phyloP scores from a whole-genome alignment of 106 monocot genomes.

The Ottelia alismoides region DNA sequence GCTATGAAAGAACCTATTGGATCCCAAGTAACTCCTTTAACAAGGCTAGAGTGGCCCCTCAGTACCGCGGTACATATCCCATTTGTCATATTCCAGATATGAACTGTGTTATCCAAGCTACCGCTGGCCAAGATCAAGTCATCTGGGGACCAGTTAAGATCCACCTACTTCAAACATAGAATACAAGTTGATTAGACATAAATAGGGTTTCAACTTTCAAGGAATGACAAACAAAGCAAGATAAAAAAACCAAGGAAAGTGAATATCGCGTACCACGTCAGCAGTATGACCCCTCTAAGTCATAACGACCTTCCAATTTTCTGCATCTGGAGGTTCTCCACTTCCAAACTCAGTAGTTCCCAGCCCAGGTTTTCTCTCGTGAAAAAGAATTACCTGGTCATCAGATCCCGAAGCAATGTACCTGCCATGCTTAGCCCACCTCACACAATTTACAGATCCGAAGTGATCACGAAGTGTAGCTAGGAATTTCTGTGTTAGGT shows the following conservation, averaged over 20 bases:
- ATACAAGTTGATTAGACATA: slow-evolving; percentile 16
- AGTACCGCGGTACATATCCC: slow-evolving; percentile 90
- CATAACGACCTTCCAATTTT: slow-evolving; percentile 93
- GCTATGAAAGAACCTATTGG: slow-evolving; percentile 94
- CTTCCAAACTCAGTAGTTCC: slow-evolving; percentile 95
- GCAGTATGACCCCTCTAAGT: slow-evolving; percentile 94
- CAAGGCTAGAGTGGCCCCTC: slow-evolving; percentile 91
- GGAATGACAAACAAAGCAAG: too few species aligned
- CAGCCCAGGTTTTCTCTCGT: slow-evolving; percentile 84
- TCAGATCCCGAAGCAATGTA: slow-evolving; percentile 88
- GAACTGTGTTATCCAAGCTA: slow-evolving; percentile 88
- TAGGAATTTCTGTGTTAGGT: slow-evolving; percentile 37
- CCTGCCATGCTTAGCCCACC: slow-evolving; percentile 88
- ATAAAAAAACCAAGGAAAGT: background rate
- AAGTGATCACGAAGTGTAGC: slow-evolving; percentile 94
- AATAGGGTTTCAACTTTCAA: background rate
- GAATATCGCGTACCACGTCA: slow-evolving; percentile 57
- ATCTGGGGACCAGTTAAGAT: slow-evolving; percentile 98
- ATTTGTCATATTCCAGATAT: slow-evolving; percentile 88
- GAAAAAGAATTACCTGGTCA: slow-evolving; percentile 81
- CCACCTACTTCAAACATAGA: slow-evolving; percentile 85
- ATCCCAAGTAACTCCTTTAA: slow-evolving; percentile 97
- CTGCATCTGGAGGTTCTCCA: slow-evolving; percentile 86
- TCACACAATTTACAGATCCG: slow-evolving; percentile 94
- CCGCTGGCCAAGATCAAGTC: slow-evolving; percentile 81